Percentiles rank a stretch among this genome's conserved stretches.
Evolutionary conservation across 257 asterid species (phyloP).

Genomic region (Lycium barbarum): DNA sequence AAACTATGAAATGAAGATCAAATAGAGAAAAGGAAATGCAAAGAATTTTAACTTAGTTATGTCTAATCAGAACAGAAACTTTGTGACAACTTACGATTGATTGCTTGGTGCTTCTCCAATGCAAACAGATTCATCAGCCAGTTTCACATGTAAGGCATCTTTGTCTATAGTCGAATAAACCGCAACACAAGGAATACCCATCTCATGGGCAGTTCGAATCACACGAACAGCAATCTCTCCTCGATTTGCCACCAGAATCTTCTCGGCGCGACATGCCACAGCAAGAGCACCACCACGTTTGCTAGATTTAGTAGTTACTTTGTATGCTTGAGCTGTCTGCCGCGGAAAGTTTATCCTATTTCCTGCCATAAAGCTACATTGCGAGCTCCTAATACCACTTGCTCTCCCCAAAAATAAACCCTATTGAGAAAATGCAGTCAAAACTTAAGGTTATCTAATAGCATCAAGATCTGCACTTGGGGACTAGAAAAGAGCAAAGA

Average conservation of each 20-base stretch:
- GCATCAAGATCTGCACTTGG: slow-evolving; percentile 7
- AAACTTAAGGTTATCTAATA: background rate
- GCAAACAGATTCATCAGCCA: slow-evolving; percentile 97
- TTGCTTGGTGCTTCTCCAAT: slow-evolving; percentile 99
- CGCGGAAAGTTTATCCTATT: slow-evolving; percentile 61
- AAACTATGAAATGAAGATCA: background rate
- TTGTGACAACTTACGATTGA: slow-evolving; percentile 77
- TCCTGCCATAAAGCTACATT: slow-evolving; percentile 79
- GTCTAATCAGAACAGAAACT: background rate
- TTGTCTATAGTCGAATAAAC: slow-evolving; percentile 94
- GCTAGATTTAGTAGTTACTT: slow-evolving; percentile 53
- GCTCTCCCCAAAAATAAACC: slow-evolving; percentile 67
- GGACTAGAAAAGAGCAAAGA: background rate
- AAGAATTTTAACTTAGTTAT: background rate
- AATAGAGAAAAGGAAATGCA: background rate
- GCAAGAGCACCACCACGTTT: slow-evolving; percentile 73
- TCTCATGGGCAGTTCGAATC: slow-evolving; percentile 96
- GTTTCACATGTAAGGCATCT: slow-evolving; percentile 96
- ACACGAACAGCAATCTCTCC: slow-evolving; percentile 99
- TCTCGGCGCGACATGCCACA: slow-evolving; percentile 66
- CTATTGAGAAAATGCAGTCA: slow-evolving; percentile 40
- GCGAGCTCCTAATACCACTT: slow-evolving; percentile 69
- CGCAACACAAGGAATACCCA: slow-evolving; percentile 98
- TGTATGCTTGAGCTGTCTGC: slow-evolving; percentile 55
- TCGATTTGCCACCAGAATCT: slow-evolving; percentile 92